These are phyloP conservation scores for Podospora comata DNA, from an alignment of 495 filamentous ascomycete genomes.

Conservation along the genomic window DNA sequence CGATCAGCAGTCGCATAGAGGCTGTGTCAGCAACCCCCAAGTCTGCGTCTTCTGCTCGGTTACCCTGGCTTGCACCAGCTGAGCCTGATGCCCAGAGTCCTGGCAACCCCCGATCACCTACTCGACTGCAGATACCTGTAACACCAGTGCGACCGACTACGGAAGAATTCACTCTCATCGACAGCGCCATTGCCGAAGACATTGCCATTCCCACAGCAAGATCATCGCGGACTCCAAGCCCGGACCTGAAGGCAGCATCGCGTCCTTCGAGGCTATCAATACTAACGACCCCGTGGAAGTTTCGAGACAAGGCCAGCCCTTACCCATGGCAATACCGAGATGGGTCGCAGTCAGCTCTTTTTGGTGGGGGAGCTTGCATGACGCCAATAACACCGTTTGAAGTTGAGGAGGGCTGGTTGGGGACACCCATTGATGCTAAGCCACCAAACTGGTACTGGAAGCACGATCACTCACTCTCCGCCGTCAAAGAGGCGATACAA, in stretches of 20 bases:
- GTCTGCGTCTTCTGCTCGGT: conserved; percentile 9
- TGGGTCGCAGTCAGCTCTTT: conserved; percentile 22
- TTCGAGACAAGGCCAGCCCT: conserved; percentile 22
- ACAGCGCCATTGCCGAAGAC: conserved; percentile 26
- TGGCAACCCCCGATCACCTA: conserved; percentile 8
- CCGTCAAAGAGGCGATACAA: conserved; percentile 13
- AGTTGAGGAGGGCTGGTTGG: conserved; percentile 16
- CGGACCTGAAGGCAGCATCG: neutral
- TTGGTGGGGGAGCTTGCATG: conserved; percentile 26
- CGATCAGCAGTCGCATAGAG: neutral
- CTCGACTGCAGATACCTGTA: conserved; percentile 9
- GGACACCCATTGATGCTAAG: conserved; percentile 20
- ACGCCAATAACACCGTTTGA: conserved; percentile 34
- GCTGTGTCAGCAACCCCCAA: neutral
- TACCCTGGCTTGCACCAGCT: conserved; percentile 19
- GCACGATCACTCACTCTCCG: conserved; percentile 20
- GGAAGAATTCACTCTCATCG: conserved; percentile 13
- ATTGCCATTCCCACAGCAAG: conserved; percentile 20
- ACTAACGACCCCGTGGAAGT: conserved; percentile 26
- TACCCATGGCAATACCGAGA: conserved; percentile 21
- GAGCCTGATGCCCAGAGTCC: neutral
- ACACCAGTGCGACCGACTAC: conserved; percentile 12
- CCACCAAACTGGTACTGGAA: conserved; percentile 22
- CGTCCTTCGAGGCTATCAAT: conserved; percentile 17
- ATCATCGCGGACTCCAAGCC: neutral